Conservation (phyloP, 2,329 filamentous ascomycete species). For the Penicillium sumatraense region DNA sequence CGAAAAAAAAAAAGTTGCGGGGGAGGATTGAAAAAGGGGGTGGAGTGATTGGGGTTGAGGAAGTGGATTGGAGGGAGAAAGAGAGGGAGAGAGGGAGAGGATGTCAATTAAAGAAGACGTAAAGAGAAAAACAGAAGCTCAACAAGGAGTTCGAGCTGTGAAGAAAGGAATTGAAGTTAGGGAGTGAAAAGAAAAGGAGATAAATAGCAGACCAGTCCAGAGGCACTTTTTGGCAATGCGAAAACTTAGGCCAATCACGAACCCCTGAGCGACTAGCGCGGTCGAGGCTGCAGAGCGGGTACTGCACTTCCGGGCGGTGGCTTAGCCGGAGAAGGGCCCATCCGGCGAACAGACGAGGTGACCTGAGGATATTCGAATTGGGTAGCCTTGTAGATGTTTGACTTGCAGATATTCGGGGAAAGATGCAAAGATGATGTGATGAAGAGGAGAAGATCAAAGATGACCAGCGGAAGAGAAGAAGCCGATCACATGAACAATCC, state of each 20-base stretch:
- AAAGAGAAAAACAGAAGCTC: slow-evolving; percentile 4
- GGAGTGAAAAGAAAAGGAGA: slow-evolving; percentile 16
- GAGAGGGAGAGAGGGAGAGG: slow-evolving; percentile 6
- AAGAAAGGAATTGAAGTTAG: slow-evolving; percentile 14
- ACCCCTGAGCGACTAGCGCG: slow-evolving; percentile 17
- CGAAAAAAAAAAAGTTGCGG: slow-evolving; percentile 29
- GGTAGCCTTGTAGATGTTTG: background rate
- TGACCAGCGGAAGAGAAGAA: no score
- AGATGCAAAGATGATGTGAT: background rate
- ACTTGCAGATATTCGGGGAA: background rate
- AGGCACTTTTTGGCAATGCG: slow-evolving; percentile 27
- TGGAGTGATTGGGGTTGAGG: slow-evolving; percentile 1
- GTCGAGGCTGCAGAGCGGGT: slow-evolving; percentile 12
- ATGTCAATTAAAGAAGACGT: slow-evolving; percentile 16
- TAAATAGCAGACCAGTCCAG: slow-evolving; percentile 24
- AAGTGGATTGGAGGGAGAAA: background rate
- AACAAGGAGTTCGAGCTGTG: slow-evolving; percentile 3
- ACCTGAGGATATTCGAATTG: slow-evolving; percentile 17
- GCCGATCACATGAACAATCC: no score
- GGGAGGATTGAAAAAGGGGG: background rate
- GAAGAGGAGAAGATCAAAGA: background rate
- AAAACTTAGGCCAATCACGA: slow-evolving; percentile 23
- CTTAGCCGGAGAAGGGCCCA: slow-evolving; percentile 17
- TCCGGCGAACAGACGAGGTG: slow-evolving; percentile 17
- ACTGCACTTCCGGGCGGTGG: slow-evolving; percentile 24